phyloP scores from a whole-genome alignment of 352 stramenopile species.

The Globisporangium orthogonon region DNA sequence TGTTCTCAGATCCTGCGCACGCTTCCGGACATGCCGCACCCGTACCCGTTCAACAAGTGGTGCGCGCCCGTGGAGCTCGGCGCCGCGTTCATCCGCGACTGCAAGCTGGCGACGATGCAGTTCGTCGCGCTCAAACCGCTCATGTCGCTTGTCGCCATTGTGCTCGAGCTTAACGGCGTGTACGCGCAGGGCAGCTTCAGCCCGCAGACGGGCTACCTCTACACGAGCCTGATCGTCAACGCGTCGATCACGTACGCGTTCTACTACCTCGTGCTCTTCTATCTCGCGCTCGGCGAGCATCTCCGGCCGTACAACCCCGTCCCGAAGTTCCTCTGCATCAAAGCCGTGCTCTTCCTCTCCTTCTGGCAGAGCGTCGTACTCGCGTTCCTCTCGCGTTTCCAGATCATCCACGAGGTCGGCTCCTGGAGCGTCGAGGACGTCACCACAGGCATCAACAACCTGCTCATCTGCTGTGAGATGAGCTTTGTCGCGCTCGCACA shows the following conservation, averaged over 20 bases:
- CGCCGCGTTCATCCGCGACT: constrained; percentile 87
- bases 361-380: constrained; percentile 97
- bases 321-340: constrained; percentile 98
- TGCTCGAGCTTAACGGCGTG: constrained; percentile 70
- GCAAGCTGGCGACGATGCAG: constrained; percentile 94
- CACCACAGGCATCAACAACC: constrained; percentile 95
- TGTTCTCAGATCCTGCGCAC: constrained; percentile 28
- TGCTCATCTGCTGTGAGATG: constrained; percentile 99
- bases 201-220: constrained; percentile 82
- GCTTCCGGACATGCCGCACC: constrained; percentile 64
- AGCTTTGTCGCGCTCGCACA: constrained; percentile 95
- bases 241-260: constrained; percentile 96
- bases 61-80: constrained; percentile 73
- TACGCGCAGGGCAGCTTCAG: constrained; percentile 88
- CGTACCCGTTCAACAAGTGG: constrained; percentile 69
- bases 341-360: constrained; percentile 97
- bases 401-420: constrained; percentile 89
- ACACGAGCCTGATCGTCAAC: constrained; percentile 93
- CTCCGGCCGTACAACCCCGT: constrained; percentile 93
- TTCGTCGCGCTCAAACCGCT: constrained; percentile 95
- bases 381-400: constrained; percentile 83
- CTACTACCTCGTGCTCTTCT: constrained; percentile 97
- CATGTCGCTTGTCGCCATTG: constrained; percentile 85
- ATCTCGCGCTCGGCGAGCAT: constrained; percentile 88
- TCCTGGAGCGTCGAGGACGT: constrained; percentile 94